These are phyloP conservation scores for Emergomyces orientalis DNA, from an alignment of 2,329 filamentous ascomycete genomes.

Conservation along the genomic window DNA sequence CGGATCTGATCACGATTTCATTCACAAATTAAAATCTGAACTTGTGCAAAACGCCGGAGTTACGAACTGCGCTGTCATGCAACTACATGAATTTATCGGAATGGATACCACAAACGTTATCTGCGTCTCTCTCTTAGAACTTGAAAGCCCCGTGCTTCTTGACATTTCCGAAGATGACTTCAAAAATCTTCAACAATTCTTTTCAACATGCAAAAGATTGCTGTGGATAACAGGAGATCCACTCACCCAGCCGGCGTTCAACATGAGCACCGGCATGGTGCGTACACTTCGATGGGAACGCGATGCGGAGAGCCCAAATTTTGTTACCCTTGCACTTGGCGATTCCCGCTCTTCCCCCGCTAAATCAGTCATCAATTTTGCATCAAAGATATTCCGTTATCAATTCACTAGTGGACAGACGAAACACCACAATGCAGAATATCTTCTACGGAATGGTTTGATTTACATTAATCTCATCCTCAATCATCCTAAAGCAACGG, in stretches of 20 bases:
- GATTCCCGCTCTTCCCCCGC: conserved; percentile 10
- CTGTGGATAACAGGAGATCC: conserved; percentile 30
- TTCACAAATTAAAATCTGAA: conserved; percentile 2
- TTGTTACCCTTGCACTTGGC: conserved; percentile 20
- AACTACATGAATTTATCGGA: conserved; percentile 16
- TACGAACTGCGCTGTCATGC: conserved; percentile 13
- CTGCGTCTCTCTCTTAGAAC: conserved; percentile 20
- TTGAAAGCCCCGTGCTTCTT: conserved; percentile 15
- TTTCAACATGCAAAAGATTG: conserved; percentile 21
- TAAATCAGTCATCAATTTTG: conserved; percentile 7
- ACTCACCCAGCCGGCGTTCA: conserved; percentile 22
- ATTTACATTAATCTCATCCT: conserved; percentile 20
- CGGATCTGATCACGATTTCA: conserved; percentile 5
- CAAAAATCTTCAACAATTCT: conserved; percentile 20
- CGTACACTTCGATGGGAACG: conserved; percentile 28
- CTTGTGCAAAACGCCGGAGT: conserved; percentile 8
- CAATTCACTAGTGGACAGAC: conserved; percentile 16
- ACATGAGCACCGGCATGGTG: conserved; percentile 27
- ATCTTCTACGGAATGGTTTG: conserved; percentile 15
- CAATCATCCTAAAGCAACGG: conserved; percentile 16
- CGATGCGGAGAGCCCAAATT: conserved; percentile 23
- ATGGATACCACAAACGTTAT: conserved; percentile 16
- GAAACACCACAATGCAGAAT: conserved; percentile 19
- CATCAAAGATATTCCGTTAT: conserved; percentile 15
- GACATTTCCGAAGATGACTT: conserved; percentile 20